phyloP scores from a whole-genome alignment of 768 basidiomycete genomes.

The Boletales sp. region DNA sequence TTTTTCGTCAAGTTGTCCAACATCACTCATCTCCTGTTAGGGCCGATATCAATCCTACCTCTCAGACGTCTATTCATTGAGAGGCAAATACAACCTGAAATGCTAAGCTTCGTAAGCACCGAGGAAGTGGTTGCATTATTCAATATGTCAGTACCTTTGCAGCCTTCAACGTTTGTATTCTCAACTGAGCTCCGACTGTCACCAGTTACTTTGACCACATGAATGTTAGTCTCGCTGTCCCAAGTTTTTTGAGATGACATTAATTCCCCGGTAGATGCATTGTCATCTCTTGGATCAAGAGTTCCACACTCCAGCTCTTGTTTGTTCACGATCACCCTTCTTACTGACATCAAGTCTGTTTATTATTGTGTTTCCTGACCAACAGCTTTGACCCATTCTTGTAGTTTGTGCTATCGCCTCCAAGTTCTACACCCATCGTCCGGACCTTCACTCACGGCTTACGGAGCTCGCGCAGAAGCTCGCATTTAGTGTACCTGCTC shows the following conservation, averaged over 20 bases:
- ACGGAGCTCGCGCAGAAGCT: slow-evolving; percentile 83
- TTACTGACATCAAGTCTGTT: slow-evolving; percentile 84
- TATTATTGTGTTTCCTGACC: not conserved
- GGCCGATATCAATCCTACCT: slow-evolving; percentile 86
- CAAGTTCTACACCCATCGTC: slow-evolving; percentile 79
- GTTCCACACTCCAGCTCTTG: slow-evolving; percentile 91
- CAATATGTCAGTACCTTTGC: slow-evolving; percentile 63
- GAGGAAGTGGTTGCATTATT: slow-evolving; percentile 92
- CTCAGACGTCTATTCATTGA: slow-evolving; percentile 81
- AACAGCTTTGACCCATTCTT: slow-evolving; percentile 1
- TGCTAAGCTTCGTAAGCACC: slow-evolving; percentile 81
- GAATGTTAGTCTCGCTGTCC: slow-evolving; percentile 46
- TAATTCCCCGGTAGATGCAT: slow-evolving; percentile 52
- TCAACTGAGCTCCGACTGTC: not conserved
- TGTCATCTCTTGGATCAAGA: slow-evolving; percentile 77
- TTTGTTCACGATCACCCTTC: slow-evolving; percentile 93
- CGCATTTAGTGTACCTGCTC: slow-evolving; percentile 81
- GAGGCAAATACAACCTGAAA: slow-evolving; percentile 88
- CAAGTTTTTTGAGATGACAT: not conserved
- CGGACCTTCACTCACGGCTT: slow-evolving; percentile 77
- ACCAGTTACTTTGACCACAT: slow-evolving; percentile 72
- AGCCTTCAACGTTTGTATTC: not conserved
- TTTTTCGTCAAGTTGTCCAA: not conserved
- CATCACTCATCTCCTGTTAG: slow-evolving; percentile 33
- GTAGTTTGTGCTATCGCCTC: slow-evolving; percentile 93